Base-by-base conservation (phyloP, 1,284 basidiomycete species). In the Stygiomarasmius scandens region DNA sequence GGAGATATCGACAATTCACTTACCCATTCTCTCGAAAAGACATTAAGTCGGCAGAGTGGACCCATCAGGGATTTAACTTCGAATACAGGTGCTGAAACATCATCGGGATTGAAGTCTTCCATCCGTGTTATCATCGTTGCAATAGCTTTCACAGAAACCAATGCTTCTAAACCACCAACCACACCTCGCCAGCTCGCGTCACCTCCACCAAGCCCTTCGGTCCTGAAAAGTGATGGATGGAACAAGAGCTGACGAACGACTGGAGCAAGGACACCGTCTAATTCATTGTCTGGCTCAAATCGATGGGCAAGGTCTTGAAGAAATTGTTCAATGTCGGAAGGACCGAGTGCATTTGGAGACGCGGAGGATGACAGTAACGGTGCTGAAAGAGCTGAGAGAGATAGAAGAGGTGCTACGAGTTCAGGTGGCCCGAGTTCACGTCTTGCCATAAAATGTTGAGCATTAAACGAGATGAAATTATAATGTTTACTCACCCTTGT, bases 1-100 rank as follows among this genome's bases (percentile, higher is more conserved):
- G 29, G 38, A 20, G 49, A 29, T 24, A 11, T 20, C 14, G n/a
- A 52, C 51, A 46, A 45, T 16, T 25, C 20, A 32, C 87, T 71
- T 65, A 94, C 94, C 85, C 93, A 96, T 77, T 96, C 93, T 56
- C 87, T 79, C 5, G 87, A 84, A 69, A 96, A 96, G 4, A 95
- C 87, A 45, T 90, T 89, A 44, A 97, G 74, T 32, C 93, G 77
- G 58, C 91, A 84, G 22, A 97, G 72, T 0, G 93, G 93, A 0
- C 95, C 95, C 60, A 97, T 74, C 52, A 97, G 70, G 12, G 87
- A 85, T 20, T 71, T 63, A 1, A 72, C 80, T 71, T 95, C 89
- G 68, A 92, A 85, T 1, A 74, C 80, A 1, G 81, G 69, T 2
- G 88, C 84, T 2, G 79, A 83, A 20, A 83, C 84, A 63, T 76